A percentile compares a stretch with the other conserved stretches of the same genome.
Conservation (phyloP, 192 early-diverging fungal genomes). For the Umbelopsis isabellina region DNA sequence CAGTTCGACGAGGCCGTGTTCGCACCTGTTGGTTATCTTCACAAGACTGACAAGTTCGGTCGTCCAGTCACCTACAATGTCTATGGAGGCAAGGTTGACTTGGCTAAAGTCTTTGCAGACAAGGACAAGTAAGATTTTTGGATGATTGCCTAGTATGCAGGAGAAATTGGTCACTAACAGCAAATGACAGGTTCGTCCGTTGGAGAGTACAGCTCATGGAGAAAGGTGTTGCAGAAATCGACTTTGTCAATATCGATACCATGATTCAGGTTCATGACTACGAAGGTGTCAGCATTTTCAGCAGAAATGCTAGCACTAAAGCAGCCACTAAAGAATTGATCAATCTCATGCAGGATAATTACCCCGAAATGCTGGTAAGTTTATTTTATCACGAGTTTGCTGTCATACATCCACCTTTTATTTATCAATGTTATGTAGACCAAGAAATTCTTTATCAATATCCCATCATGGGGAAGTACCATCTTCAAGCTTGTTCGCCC, state of each 20-base stretch:
- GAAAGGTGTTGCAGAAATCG: slow-evolving; percentile 54
- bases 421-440: slow-evolving; percentile 22
- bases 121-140: slow-evolving; percentile 32
- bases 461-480: slow-evolving; percentile 63
- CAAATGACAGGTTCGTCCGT: slow-evolving; percentile 52
- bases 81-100: slow-evolving; percentile 54
- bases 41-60: slow-evolving; percentile 49
- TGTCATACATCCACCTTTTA: neutral
- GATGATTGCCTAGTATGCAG: neutral
- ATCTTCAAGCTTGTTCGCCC: slow-evolving; percentile 60
- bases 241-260: slow-evolving; percentile 59
- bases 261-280: slow-evolving; percentile 70
- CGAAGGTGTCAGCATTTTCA: slow-evolving; percentile 48
- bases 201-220: slow-evolving; percentile 69
- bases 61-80: slow-evolving; percentile 67
- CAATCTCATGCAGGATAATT: slow-evolving; percentile 63
- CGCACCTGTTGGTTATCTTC: slow-evolving; percentile 50
- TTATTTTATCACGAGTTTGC: neutral
- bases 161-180: neutral
- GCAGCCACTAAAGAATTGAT: slow-evolving; percentile 57
- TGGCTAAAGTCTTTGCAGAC: slow-evolving; percentile 58
- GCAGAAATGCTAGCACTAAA: slow-evolving; percentile 51
- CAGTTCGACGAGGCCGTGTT: slow-evolving; percentile 51
- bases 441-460: slow-evolving; percentile 62
- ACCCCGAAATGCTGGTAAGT: slow-evolving; percentile 62